Conservation (phyloP, 495 filamentous ascomycete genomes). For the Cercophora samala region DNA sequence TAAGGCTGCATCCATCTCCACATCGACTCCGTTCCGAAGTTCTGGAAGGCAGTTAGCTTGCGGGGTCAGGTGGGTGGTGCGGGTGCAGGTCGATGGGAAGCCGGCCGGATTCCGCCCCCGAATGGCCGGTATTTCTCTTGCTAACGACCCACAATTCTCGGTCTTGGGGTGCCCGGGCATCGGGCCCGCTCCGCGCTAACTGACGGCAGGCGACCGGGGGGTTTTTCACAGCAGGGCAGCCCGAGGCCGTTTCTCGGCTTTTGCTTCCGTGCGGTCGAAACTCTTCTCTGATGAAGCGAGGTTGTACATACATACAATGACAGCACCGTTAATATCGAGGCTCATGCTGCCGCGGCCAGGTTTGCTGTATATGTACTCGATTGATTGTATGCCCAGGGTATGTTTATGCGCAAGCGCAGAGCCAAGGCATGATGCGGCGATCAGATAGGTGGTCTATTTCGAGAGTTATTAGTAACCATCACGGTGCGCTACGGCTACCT, state of each 20-base stretch:
- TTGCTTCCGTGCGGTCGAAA: not conserved
- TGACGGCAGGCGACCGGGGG: not conserved
- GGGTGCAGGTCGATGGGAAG: not conserved
- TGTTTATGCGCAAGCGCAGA: not conserved
- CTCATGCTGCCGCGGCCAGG: not conserved
- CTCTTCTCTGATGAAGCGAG: not conserved
- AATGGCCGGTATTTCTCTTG: not conserved
- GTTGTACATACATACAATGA: not conserved
- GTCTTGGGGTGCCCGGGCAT: not conserved
- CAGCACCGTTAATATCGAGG: not conserved
- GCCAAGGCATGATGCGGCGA: not conserved
- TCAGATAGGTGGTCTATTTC: constrained; percentile 5
- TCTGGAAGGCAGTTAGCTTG: not conserved
- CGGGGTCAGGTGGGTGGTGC: not conserved
- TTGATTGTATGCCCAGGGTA: not conserved
- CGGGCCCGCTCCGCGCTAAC: not conserved
- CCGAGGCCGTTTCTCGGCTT: not conserved
- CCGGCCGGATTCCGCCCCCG: not conserved
- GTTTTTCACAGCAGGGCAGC: too few species aligned
- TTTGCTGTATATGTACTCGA: not conserved
- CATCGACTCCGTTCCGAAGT: not conserved
- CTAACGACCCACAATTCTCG: not conserved
- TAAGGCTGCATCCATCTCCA: not conserved
- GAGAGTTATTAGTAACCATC: not conserved
- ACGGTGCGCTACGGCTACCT: not conserved